phyloP scores from a whole-genome alignment of 768 basidiomycete species.

The Neoboletus magnificus region DNA sequence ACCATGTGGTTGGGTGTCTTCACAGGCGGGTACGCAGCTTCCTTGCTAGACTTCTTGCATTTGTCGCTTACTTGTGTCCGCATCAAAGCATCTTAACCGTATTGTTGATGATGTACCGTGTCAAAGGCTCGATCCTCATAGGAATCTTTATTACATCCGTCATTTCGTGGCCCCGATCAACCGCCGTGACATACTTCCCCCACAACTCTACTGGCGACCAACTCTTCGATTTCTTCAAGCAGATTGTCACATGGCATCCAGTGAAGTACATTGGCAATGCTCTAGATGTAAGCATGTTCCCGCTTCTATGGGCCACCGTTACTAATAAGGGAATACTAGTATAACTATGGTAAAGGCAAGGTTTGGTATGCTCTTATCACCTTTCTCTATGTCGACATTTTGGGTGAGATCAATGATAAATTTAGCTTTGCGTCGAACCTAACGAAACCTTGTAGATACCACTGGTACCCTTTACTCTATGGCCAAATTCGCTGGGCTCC shows the following conservation, averaged over 20 bases:
- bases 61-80: conserved; percentile 2
- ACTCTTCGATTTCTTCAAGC: conserved; percentile 80
- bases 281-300: conserved; percentile 50
- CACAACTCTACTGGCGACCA: conserved; percentile 63
- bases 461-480: conserved; percentile 83
- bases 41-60: not conserved
- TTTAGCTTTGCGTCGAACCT: not conserved
- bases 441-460: conserved; percentile 28
- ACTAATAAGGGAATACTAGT: conserved; percentile 35
- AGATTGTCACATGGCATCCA: conserved; percentile 74
- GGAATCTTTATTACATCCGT: conserved; percentile 84
- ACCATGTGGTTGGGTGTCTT: conserved; percentile 90
- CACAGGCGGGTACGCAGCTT: conserved; percentile 63
- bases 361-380: conserved; percentile 89
- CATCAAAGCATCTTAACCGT: conserved; percentile 62
- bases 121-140: conserved; percentile 78
- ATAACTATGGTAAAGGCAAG: conserved; percentile 54
- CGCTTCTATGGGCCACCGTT: not conserved
- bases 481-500: conserved; percentile 88
- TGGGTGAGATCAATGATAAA: conserved; percentile 45
- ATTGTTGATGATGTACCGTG: conserved; percentile 78
- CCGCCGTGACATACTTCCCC: conserved; percentile 79
- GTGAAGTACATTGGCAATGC: conserved; percentile 61
- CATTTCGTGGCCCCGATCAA: conserved; percentile 85
- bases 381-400: conserved; percentile 86